Conservation (phyloP, 2,329 filamentous ascomycete genomes). For the Trichothecium sympodiale region DNA sequence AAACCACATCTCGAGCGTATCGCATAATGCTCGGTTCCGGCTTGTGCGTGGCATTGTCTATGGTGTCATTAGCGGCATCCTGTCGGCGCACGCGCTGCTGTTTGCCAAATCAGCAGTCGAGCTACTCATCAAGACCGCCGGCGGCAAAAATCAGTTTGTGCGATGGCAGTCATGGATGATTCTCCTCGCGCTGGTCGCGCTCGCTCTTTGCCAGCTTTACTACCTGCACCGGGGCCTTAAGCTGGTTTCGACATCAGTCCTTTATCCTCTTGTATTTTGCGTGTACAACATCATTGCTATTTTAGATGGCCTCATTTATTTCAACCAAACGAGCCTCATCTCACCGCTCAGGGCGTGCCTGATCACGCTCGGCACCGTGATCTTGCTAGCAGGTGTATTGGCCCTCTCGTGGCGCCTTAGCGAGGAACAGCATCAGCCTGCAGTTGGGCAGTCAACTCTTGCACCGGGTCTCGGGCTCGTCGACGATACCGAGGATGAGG, state of each 20-base stretch:
- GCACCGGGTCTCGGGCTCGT: constrained; percentile 75
- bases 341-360: constrained; percentile 64
- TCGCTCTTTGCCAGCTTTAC: constrained; percentile 86
- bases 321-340: constrained; percentile 75
- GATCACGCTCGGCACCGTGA: constrained; percentile 75
- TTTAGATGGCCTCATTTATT: constrained; percentile 93
- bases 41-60: constrained; percentile 76
- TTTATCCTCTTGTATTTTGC: constrained; percentile 97
- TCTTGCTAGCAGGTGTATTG: constrained; percentile 78
- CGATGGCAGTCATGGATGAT: constrained; percentile 94
- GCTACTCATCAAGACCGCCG: constrained; percentile 75
- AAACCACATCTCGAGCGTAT: constrained; percentile 38
- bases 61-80: constrained; percentile 79
- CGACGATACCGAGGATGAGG: constrained; percentile 54
- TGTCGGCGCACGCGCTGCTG: constrained; percentile 86
- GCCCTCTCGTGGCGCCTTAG: constrained; percentile 89
- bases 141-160: constrained; percentile 85
- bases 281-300: constrained; percentile 99
- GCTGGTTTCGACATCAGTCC: constrained; percentile 85
- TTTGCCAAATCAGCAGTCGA: constrained; percentile 96
- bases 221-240: constrained; percentile 91
- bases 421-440: constrained; percentile 56
- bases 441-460: constrained; percentile 55
- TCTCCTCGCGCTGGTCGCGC: constrained; percentile 63
- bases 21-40: constrained; percentile 55